These are phyloP conservation scores for Xylaria acuta DNA, from an alignment of 495 filamentous ascomycete species.

Conservation along the genomic window DNA sequence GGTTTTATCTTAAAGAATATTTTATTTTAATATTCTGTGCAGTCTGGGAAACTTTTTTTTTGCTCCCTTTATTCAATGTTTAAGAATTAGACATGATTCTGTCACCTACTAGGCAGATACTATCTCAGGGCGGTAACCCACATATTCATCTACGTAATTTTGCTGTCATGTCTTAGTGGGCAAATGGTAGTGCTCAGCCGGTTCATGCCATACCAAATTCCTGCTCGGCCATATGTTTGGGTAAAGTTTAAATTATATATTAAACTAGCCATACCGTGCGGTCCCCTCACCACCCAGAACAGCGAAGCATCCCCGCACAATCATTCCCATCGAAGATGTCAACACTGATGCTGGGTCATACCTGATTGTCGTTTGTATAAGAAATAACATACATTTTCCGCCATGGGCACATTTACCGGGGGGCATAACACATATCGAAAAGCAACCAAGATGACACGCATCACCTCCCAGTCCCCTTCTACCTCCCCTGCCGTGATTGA, in stretches of 20 bases:
- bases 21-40: not conserved
- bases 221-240: not conserved
- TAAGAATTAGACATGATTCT: not conserved
- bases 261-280: not conserved
- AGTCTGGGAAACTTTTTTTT: not conserved
- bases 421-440: not conserved
- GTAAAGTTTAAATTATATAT: constrained; percentile 4
- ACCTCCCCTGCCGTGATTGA: not conserved
- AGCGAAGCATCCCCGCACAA: not conserved
- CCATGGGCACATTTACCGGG: not conserved
- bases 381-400: not conserved
- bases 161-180: not conserved
- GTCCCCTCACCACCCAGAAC: not conserved
- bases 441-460: not conserved
- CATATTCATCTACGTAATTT: constrained; percentile 4
- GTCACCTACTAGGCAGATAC: no score
- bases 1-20: not conserved
- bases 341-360: not conserved
- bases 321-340: not conserved
- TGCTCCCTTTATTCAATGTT: not conserved
- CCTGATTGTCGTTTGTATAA: not conserved
- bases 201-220: not conserved
- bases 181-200: not conserved
- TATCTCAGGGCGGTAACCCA: not conserved
- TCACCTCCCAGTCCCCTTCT: not conserved